phyloP scores from a whole-genome alignment of 176 grass and related monocot genomes.

The Eragrostis curvula region DNA sequence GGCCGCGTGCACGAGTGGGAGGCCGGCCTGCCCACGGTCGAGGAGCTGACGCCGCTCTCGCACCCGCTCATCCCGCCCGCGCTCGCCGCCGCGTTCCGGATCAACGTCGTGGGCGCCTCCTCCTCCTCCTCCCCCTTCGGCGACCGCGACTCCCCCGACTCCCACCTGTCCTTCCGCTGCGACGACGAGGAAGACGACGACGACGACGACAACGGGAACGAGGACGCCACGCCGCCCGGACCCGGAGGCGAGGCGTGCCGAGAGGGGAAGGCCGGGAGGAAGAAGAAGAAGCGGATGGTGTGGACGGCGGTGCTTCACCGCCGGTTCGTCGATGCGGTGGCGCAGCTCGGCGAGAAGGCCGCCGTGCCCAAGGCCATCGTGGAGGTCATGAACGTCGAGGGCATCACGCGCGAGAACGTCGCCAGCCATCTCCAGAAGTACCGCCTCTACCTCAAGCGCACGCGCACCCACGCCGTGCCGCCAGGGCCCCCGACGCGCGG shows the following conservation, averaged over 20 bases:
- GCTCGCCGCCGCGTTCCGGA: conserved; percentile 80
- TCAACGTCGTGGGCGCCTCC: conserved; percentile 41
- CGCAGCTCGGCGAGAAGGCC: conserved; percentile 76
- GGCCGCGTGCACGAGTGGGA: conserved; percentile 72
- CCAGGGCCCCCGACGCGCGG: not conserved
- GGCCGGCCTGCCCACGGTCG: conserved; percentile 54
- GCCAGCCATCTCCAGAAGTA: conserved; percentile 99
- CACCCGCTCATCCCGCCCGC: conserved; percentile 64
- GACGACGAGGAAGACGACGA: conserved; percentile 33
- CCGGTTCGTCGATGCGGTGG: conserved; percentile 88
- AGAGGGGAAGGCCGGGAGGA: conserved; percentile 20
- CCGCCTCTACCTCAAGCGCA: conserved; percentile 86
- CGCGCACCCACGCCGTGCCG: not conserved
- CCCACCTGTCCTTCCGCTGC: conserved; percentile 32
- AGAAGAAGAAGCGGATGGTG: conserved; percentile 69
- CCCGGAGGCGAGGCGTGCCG: conserved; percentile 21
- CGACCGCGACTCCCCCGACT: conserved; percentile 36
- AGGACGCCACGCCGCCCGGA: not conserved
- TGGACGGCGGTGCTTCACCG: conserved; percentile 95
- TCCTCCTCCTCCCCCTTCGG: conserved; percentile 19
- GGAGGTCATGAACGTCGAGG: conserved; percentile 93
- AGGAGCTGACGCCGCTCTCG: conserved; percentile 63
- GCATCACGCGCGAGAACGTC: conserved; percentile 94
- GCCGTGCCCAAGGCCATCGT: conserved; percentile 97
- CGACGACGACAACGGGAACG: not conserved